phyloP scores from a whole-genome alignment of 2,329 filamentous ascomycete genomes.

The Fusarium hainanense region DNA sequence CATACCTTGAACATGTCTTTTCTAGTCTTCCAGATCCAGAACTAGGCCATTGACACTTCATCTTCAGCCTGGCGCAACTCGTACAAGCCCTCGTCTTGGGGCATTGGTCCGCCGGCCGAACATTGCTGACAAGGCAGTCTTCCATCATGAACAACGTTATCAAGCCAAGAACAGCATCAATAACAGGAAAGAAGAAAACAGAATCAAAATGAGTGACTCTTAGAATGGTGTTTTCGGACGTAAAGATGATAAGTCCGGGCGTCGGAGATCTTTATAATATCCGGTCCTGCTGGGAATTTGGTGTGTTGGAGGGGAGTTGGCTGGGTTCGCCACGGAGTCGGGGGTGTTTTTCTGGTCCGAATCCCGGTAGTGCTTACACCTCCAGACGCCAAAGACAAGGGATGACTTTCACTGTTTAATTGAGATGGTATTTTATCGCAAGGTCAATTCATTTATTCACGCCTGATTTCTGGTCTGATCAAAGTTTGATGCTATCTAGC shows the following conservation, averaged over 20 bases:
- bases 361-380: not conserved
- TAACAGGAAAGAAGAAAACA: not conserved
- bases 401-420: too few relatives aligned
- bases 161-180: not conserved
- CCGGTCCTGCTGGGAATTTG: constrained; percentile 6
- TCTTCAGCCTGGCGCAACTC: constrained; percentile 52
- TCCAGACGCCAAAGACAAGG: not conserved
- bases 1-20: constrained; percentile 46
- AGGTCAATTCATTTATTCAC: not conserved
- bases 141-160: constrained; percentile 27
- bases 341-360: constrained; percentile 9
- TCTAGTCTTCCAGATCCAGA: constrained; percentile 35
- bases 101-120: not conserved
- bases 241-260: constrained; percentile 23
- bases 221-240: not conserved
- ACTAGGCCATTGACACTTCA: constrained; percentile 51
- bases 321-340: not conserved
- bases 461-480: not conserved
- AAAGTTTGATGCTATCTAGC: not conserved
- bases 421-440: too few relatives aligned
- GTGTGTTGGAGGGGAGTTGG: not conserved
- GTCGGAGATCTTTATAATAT: constrained; percentile 17
- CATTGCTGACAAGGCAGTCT: constrained; percentile 34
- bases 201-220: not conserved
- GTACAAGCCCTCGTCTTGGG: constrained; percentile 49